Evolutionary conservation across 1,139 yeast genomes (phyloP), one percentile per base, ranked within the genome.

Genomic region (Protomyces arabidopsidicola): DNA sequence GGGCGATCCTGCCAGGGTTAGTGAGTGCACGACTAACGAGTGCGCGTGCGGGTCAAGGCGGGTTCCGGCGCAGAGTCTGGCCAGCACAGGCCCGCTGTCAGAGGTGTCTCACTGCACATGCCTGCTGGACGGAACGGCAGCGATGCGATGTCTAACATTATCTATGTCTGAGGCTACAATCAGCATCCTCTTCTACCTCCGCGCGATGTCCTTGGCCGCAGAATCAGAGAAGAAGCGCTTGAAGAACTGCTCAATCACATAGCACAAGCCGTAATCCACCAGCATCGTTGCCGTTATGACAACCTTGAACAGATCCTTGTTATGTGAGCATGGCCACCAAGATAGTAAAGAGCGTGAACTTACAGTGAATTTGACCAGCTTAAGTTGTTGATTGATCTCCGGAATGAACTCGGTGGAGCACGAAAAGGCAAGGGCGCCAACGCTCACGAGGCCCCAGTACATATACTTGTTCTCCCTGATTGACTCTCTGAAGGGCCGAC

Each of bases 391-490:
- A 73, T 93, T 93, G 72, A 95, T 77, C 78, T 95, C 99, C 39
- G 98, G 98, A 71, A 91, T 75, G 72, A 93, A 88, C 75, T 95
- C 99, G 35, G 98, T 66, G n/a, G 90, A 58, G 31, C 98, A 96
- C 18, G 95, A 83, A 67, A 93, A 76, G 0, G 98, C 96, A 71
- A 93, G 81, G 52, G 82, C 90, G 45, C 95, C 88, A 70, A 93
- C 98, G 69, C 97, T 97, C 55, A 93, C 75, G 67, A 93, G 81
- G 35, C 99, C 98, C 72, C 89, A 93, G 78, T 87, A 93, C 98
- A 93, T 93, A 69, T 98, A 98, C 78, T 86, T 89, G 78, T 93
- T 93, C 75, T 87, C 96, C 65, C 81, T 81, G 71, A 93, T 87
- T 67, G 90, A 85, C 77, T 95, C 97, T 75, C 96, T 87, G 79